Evolutionary conservation across 257 asterid species (phyloP).

Genomic region (Plantago major): DNA sequence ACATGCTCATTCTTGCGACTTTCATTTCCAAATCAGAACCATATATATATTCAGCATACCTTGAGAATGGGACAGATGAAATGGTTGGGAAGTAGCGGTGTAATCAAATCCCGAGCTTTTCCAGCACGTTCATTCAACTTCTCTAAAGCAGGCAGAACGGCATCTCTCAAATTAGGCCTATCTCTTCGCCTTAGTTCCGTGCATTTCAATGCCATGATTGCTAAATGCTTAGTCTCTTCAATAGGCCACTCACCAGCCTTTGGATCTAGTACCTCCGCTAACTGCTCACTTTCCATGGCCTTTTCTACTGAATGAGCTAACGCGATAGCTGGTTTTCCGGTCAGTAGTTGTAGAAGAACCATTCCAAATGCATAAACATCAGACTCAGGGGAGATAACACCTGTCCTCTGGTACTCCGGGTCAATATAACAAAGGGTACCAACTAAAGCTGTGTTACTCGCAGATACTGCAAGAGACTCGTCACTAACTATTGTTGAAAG

Average conservation of each 20-base stretch:
- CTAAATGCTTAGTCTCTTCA: conserved; percentile 54
- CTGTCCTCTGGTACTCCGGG: conserved; percentile 89
- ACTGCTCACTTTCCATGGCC: conserved; percentile 37
- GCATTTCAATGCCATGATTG: conserved; percentile 60
- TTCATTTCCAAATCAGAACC: too few species aligned
- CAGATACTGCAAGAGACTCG: conserved; percentile 33
- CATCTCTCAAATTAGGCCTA: conserved; percentile 54
- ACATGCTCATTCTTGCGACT: background rate
- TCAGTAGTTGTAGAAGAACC: conserved; percentile 65
- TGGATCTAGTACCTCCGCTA: conserved; percentile 44
- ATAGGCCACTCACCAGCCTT: conserved; percentile 73
- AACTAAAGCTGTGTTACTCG: conserved; percentile 45
- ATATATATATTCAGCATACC: too few species aligned
- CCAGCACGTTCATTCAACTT: conserved; percentile 51
- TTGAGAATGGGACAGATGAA: conserved; percentile 72
- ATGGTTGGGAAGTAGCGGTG: conserved; percentile 49
- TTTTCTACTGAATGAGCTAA: conserved; percentile 54
- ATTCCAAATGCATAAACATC: conserved; percentile 83
- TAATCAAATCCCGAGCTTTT: conserved; percentile 32
- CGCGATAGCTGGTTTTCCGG: conserved; percentile 70
- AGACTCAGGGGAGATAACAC: conserved; percentile 54
- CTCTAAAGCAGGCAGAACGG: conserved; percentile 60
- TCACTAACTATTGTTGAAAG: conserved; percentile 52
- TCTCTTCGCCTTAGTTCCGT: conserved; percentile 60
- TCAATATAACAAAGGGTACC: conserved; percentile 85